phyloP scores from a whole-genome alignment of 768 basidiomycete genomes.

The Psilocybe cubensis region DNA sequence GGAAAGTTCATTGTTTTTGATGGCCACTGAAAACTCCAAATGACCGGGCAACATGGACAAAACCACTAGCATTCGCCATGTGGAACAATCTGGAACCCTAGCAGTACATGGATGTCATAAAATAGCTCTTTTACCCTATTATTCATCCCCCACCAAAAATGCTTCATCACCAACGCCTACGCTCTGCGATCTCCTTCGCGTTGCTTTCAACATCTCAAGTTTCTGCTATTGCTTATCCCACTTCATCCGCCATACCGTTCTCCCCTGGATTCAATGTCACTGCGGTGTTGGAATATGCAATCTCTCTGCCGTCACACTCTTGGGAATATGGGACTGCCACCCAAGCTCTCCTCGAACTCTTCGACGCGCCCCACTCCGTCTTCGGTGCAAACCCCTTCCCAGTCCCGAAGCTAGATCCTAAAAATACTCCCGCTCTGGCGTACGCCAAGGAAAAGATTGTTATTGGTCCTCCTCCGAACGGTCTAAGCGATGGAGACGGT shows the following conservation, averaged over 20 bases:
- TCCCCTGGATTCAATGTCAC: slow-evolving; percentile 44
- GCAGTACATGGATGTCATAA: too few species aligned
- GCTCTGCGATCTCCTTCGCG: background rate
- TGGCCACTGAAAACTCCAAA: too few species aligned
- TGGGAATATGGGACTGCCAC: slow-evolving; percentile 52
- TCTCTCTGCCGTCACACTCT: slow-evolving; percentile 43
- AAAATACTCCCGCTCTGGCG: slow-evolving; percentile 31
- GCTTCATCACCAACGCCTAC: slow-evolving; percentile 3
- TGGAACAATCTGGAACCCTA: too few species aligned
- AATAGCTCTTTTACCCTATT: too few species aligned
- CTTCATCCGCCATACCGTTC: slow-evolving; percentile 27
- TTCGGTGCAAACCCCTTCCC: slow-evolving; percentile 43
- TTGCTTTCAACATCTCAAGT: slow-evolving; percentile 3
- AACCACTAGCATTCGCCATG: too few species aligned
- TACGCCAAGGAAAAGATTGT: slow-evolving; percentile 44
- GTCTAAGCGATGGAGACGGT: slow-evolving; percentile 40
- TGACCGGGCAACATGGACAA: too few species aligned
- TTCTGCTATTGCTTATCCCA: background rate
- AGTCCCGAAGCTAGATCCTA: slow-evolving; percentile 24
- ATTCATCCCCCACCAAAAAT: background rate
- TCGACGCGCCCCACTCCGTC: slow-evolving; percentile 42
- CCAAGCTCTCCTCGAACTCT: slow-evolving; percentile 48
- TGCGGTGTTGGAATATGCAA: slow-evolving; percentile 35
- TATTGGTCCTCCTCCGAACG: slow-evolving; percentile 36
- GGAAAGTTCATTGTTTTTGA: too few species aligned